Conservation (phyloP, 257 asterid species). For the Osmanthus fragrans region DNA sequence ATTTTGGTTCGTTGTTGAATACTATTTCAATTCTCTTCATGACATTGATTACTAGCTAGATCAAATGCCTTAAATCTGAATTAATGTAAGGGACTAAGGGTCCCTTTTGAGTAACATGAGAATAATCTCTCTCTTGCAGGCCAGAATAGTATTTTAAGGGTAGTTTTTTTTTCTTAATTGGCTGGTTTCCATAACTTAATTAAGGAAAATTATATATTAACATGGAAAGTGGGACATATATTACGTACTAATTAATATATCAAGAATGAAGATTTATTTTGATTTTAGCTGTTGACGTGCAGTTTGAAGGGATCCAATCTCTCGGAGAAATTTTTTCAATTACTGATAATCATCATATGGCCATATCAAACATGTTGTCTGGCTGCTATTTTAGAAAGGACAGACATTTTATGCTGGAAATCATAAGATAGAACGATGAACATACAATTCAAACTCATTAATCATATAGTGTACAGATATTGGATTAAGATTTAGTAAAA, state of each 20-base stretch:
- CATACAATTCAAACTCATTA: background rate
- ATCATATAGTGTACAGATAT: too few relatives aligned
- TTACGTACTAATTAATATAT: too few relatives aligned
- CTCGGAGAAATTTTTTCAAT: too few relatives aligned
- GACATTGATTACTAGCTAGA: background rate
- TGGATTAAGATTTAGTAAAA: too few relatives aligned
- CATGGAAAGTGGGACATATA: background rate
- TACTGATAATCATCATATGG: too few relatives aligned
- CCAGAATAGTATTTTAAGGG: constrained; percentile 9
- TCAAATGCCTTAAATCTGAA: background rate
- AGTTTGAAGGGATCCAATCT: too few relatives aligned
- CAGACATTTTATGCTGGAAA: too few relatives aligned
- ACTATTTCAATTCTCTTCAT: too few relatives aligned
- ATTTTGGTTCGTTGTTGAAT: too few relatives aligned
- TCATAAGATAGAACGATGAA: too few relatives aligned
- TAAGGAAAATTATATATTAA: background rate
- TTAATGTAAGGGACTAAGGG: background rate
- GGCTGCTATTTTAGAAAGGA: too few relatives aligned
- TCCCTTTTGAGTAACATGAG: background rate
- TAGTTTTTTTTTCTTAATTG: constrained; percentile 10
- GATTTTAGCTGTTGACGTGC: background rate
- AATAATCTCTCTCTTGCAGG: constrained; percentile 19
- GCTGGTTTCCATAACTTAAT: constrained; percentile 1
- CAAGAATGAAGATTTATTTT: background rate
- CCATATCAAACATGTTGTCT: too few relatives aligned